Conservation (phyloP, 163 green algal genomes). For the Coccomyxa subellipsoidea region DNA sequence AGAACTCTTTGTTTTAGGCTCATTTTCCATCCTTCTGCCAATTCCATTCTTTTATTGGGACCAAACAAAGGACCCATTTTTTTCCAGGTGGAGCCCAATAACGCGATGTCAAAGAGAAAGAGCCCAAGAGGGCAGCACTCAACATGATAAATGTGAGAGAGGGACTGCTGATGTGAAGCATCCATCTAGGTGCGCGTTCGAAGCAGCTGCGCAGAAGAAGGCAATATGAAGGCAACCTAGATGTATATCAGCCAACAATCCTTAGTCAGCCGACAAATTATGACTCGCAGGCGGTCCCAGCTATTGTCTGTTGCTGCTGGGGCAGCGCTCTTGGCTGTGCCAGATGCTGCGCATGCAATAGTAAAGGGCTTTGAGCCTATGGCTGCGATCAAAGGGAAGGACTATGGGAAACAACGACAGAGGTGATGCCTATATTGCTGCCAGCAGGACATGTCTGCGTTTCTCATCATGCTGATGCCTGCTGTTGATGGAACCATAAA, state of each 20-base stretch:
- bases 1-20: not conserved
- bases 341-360: conserved; percentile 2
- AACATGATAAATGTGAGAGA: not conserved
- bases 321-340: not conserved
- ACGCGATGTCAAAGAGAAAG: too few species aligned
- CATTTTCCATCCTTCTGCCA: not conserved
- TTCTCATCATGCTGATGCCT: too few species aligned
- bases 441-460: too few species aligned
- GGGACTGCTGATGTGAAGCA: not conserved
- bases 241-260: too few species aligned
- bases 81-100: not conserved
- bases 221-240: too few species aligned
- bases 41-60: not conserved
- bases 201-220: too few species aligned
- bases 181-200: not conserved
- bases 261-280: too few species aligned
- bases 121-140: not conserved
- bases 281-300: not conserved
- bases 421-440: conserved; percentile 41
- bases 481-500: too few species aligned
- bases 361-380: conserved; percentile 42
- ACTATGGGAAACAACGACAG: conserved; percentile 82
- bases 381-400: conserved; percentile 59
- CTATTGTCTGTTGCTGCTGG: not conserved
- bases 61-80: not conserved